Base-by-base conservation (phyloP, 805 yeast genomes). In the Yamadazyma nakazawae region DNA sequence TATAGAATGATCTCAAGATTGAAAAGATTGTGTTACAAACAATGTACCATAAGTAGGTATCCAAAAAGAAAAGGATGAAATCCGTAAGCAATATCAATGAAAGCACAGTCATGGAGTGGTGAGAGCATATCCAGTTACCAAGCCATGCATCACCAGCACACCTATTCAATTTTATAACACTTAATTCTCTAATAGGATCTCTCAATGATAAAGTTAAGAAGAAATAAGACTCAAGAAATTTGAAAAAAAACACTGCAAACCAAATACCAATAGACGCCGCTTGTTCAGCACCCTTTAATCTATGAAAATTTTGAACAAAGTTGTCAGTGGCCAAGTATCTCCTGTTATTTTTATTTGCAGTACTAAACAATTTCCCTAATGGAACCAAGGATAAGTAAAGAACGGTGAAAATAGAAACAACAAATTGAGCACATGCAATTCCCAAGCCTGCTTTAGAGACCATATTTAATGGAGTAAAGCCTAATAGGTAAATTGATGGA, bases 31-130 rank as follows among this genome's bases (percentile, higher is more conserved):
- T 84, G 57, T 83, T 87, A 80, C 92, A 85, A 34, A 88, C 74
- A 47, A 88, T 87, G 56, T 86, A 88, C 96, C 96, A 88, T 14
- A 88, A 67, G 55, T 88, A 88, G 0, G 96, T 87, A 55, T 88
- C 96, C 46, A 88, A 74, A 54, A 85, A 85, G 62, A 87, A 88
- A 36, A 88, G 66, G 0, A 83, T 75, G 52, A 85, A 63, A 59
- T 86, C 91, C 0, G 90, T 82, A 10, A 79, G 34, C 14, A 78
- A 58, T 54, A 87, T 72, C 49, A 85, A 64, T 0, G 59, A 58
- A 14, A 88, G 63, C 1, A 88, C 69, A 21, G 87, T 66, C 10
- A 59, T 61, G 1, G 94, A 78, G 44, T 85, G 91, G 35, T 66
- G 57, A 10, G 62, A 58, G 58, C 95, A 87, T 2, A 84, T 48